phyloP scores from a whole-genome alignment of 1,284 basidiomycete species.

The Athelia sp. region DNA sequence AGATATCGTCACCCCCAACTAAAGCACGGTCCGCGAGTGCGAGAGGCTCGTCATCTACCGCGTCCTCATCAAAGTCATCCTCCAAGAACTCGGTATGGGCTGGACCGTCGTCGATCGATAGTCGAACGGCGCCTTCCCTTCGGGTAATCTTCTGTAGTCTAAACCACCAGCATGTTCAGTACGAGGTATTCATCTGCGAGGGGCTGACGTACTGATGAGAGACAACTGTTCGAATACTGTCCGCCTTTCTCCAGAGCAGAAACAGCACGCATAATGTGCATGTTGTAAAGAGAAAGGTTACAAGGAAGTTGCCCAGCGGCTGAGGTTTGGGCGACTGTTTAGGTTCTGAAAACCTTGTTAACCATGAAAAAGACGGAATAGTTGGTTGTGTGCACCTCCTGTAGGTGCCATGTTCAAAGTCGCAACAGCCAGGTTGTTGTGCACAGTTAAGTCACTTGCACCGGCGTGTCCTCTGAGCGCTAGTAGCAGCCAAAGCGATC shows the following conservation, averaged over 20 bases:
- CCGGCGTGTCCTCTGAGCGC: too few relatives aligned
- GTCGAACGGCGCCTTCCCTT: slow-evolving; percentile 55
- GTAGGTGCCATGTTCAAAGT: background rate
- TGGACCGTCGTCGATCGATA: slow-evolving; percentile 71
- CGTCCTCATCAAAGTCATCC: slow-evolving; percentile 42
- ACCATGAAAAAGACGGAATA: background rate
- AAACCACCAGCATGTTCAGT: slow-evolving; percentile 4
- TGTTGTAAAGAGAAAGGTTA: slow-evolving; percentile 56
- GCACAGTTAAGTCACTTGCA: too few relatives aligned
- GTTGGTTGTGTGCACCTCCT: background rate
- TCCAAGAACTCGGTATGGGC: slow-evolving; percentile 59
- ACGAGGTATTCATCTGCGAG: background rate
- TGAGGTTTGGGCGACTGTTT: slow-evolving; percentile 57
- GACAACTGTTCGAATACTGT: slow-evolving; percentile 52
- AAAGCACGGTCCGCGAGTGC: background rate
- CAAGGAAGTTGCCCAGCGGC: slow-evolving; percentile 51
- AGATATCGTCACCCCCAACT: too few relatives aligned
- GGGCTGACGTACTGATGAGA: slow-evolving; percentile 51
- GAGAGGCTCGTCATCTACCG: slow-evolving; percentile 3
- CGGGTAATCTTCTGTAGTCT: slow-evolving; percentile 58
- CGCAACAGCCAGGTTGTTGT: too few relatives aligned
- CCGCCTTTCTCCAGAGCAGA: slow-evolving; percentile 61
- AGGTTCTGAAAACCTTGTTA: slow-evolving; percentile 40
- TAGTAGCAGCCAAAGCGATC: too few relatives aligned
- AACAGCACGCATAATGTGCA: slow-evolving; percentile 58